Conservation (phyloP, 2,329 filamentous ascomycete species). For the Fusarium robinianum region DNA sequence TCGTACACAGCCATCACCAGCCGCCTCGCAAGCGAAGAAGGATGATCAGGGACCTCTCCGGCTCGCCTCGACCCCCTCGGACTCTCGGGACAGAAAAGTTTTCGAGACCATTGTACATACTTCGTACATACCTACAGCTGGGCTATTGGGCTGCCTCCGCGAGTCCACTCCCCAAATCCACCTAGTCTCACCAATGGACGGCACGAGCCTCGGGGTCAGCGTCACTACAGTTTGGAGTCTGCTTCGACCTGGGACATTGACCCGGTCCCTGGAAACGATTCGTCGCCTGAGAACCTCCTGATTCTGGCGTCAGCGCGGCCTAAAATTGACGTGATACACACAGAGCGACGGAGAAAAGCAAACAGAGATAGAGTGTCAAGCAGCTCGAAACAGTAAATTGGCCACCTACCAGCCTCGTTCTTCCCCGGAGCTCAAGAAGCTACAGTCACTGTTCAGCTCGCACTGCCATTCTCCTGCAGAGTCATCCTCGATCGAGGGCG, state of each 20-base stretch:
- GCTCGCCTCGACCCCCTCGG: neutral
- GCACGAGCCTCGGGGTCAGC: slow-evolving; percentile 6
- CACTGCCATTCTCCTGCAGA: slow-evolving; percentile 77
- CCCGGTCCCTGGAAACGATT: slow-evolving; percentile 54
- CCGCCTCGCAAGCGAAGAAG: neutral
- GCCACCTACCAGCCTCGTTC: slow-evolving; percentile 82
- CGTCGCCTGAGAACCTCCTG: slow-evolving; percentile 59
- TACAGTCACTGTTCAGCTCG: slow-evolving; percentile 80
- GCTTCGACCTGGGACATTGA: slow-evolving; percentile 39
- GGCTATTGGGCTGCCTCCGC: neutral
- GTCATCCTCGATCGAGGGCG: slow-evolving; percentile 12
- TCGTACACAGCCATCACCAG: slow-evolving; percentile 12
- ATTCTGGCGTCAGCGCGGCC: slow-evolving; percentile 24
- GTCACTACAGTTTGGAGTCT: slow-evolving; percentile 42
- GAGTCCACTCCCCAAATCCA: slow-evolving; percentile 4
- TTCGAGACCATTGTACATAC: neutral
- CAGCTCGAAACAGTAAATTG: slow-evolving; percentile 7
- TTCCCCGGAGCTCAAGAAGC: slow-evolving; percentile 76
- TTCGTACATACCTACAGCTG: slow-evolving; percentile 11
- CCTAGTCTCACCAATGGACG: slow-evolving; percentile 6
- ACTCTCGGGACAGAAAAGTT: neutral
- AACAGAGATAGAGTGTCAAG: slow-evolving; percentile 17
- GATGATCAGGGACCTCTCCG: slow-evolving; percentile 4
- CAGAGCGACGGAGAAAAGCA: slow-evolving; percentile 14
- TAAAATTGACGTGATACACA: slow-evolving; percentile 12